phyloP scores from a whole-genome alignment of 805 yeast genomes.

The Ogataea corticis region DNA sequence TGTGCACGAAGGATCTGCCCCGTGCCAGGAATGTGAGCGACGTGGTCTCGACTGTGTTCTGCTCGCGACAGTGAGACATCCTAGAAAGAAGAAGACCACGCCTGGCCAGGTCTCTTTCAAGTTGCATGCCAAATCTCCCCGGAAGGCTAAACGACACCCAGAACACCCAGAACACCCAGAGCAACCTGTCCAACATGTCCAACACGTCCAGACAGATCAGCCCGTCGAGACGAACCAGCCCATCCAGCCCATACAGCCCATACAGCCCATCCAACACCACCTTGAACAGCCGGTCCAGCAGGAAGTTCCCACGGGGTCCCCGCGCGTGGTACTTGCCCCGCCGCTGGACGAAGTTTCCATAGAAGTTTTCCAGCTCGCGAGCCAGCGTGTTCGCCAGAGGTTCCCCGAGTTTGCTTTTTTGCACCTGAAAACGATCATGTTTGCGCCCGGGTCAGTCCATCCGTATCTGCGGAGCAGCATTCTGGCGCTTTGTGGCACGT shows the following conservation, averaged over 20 bases:
- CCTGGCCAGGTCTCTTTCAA: no score
- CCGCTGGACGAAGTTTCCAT: no score
- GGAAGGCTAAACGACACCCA: no score
- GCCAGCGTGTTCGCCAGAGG: constrained; percentile 2
- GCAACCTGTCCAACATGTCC: no score
- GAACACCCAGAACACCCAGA: no score
- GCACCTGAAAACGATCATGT: constrained; percentile 9
- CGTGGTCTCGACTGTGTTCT: constrained; percentile 2
- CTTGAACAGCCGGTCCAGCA: no score
- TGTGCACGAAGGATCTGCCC: constrained; percentile 6
- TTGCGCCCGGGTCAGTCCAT: constrained; percentile 1
- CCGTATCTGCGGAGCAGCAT: constrained; percentile 6
- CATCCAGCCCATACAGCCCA: no score
- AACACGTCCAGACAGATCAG: no score
- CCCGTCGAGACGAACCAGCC: no score
- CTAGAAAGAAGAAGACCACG: constrained; percentile 1
- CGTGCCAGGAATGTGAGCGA: constrained; percentile 5
- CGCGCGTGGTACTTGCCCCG: background rate
- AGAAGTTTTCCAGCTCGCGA: constrained; percentile 4
- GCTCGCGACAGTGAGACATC: constrained; percentile 2
- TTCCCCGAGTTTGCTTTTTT: constrained; percentile 6
- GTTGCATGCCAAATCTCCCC: no score
- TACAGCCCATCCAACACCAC: no score
- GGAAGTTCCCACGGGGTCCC: no score
- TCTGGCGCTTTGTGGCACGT: constrained; percentile 9